These are phyloP conservation scores for Talaromyces sp. DNA, from an alignment of 2,329 filamentous ascomycete species.

Conservation along the genomic window DNA sequence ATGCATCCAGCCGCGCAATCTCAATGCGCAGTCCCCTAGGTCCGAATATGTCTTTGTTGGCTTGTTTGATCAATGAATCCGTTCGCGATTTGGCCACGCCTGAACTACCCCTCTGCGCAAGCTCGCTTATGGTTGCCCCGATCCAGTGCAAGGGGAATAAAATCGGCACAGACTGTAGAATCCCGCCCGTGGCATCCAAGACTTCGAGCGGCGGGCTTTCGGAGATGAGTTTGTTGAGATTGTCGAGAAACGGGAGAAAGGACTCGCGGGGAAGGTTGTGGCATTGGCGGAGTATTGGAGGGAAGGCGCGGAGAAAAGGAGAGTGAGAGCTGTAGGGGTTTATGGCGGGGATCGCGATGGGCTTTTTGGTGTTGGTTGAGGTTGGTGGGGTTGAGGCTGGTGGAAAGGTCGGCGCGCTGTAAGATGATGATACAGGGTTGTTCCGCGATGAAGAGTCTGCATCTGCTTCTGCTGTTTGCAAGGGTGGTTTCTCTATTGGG, in stretches of 20 bases:
- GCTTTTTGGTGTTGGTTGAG: not conserved
- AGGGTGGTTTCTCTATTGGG: not conserved
- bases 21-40: constrained; percentile 20
- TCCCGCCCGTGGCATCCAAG: constrained; percentile 20
- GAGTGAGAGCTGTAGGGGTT: constrained; percentile 2
- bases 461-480: too few relatives aligned
- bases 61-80: constrained; percentile 17
- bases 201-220: constrained; percentile 23
- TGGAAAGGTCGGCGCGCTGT: too few relatives aligned
- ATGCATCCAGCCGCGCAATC: constrained; percentile 20
- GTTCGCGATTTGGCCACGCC: constrained; percentile 20
- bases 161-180: constrained; percentile 19
- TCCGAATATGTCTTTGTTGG: constrained; percentile 21
- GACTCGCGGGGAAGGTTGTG: constrained; percentile 4
- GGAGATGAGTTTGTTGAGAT: constrained; percentile 19
- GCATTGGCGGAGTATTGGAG: not conserved
- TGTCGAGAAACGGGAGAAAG: constrained; percentile 21
- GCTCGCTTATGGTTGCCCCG: constrained; percentile 17
- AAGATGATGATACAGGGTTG: too few relatives aligned
- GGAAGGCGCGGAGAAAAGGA: constrained; percentile 4
- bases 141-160: constrained; percentile 20
- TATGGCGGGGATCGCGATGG: constrained; percentile 5
- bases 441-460: too few relatives aligned
- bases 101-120: constrained; percentile 17
- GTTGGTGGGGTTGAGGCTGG: too few relatives aligned